Percentiles rank a stretch among this genome's conserved stretches.
These are phyloP conservation scores for Tolypocladium amazonense DNA, from an alignment of 2,329 filamentous ascomycete species.

Conservation along the genomic window DNA sequence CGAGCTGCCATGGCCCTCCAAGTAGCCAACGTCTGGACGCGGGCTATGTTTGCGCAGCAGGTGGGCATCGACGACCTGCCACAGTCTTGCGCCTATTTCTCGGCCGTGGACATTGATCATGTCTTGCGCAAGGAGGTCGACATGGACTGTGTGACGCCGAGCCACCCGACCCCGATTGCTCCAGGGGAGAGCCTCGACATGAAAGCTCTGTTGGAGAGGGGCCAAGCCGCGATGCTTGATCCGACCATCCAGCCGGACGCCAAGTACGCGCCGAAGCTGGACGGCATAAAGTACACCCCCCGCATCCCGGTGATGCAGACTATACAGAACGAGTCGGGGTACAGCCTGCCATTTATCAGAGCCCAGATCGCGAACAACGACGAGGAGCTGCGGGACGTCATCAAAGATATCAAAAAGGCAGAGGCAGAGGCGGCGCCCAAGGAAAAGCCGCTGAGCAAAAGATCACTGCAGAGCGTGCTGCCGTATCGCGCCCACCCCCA, in stretches of 20 bases:
- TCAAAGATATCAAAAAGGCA: constrained; percentile 46
- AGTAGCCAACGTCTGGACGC: constrained; percentile 89
- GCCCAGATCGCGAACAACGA: constrained; percentile 76
- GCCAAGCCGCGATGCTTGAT: constrained; percentile 58
- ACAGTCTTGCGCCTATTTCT: constrained; percentile 91
- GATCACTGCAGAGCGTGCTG: constrained; percentile 17
- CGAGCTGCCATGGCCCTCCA: constrained; percentile 86
- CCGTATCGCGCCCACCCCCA: constrained; percentile 25
- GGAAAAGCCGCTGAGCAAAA: constrained; percentile 13
- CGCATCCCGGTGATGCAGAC: constrained; percentile 72
- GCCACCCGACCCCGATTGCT: constrained; percentile 65
- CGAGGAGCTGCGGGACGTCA: constrained; percentile 60
- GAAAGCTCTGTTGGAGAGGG: constrained; percentile 61
- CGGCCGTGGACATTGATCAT: constrained; percentile 86
- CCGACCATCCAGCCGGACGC: constrained; percentile 46
- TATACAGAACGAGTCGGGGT: constrained; percentile 38
- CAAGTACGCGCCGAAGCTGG: constrained; percentile 41
- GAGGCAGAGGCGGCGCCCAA: constrained; percentile 11
- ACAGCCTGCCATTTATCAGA: constrained; percentile 56
- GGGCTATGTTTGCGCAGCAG: constrained; percentile 95
- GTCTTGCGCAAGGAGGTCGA: constrained; percentile 97
- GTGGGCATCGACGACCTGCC: constrained; percentile 93
- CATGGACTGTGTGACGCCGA: constrained; percentile 93
- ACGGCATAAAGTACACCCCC: constrained; percentile 56
- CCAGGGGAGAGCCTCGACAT: constrained; percentile 87